Evolutionary conservation across 257 asterid genomes (phyloP), one percentile per base, ranked within the genome.

Genomic region (Coffea eugenioides): DNA sequence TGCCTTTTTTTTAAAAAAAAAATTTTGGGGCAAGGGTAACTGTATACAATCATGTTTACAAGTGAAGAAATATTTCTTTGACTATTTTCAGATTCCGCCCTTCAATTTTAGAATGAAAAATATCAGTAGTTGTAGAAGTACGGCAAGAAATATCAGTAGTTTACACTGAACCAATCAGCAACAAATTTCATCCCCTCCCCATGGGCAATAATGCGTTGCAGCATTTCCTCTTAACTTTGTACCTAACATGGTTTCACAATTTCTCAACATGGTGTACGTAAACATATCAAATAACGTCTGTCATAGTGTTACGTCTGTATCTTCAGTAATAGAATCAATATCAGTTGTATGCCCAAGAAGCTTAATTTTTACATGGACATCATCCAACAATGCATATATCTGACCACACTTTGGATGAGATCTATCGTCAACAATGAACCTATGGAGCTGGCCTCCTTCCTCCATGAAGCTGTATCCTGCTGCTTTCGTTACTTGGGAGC

Each of bases 381-480:
- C 66, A 83, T 87, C 84, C 73, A 91, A 84, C 43, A 85, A 79
- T 45, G 84, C 69, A 78, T 88, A 85, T 80, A 94, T 88, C 83
- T 88, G 84, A 75, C 57, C 74, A 49, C 82, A 83, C 62, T 81
- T 88, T 2, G 88, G 88, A 80, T 94, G 97, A 5, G 88, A 83
- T 84, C 84, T 92, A 76, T 94, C 98, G 80, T 87, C 92, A 9
- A 94, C 97, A 16, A 89, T 73, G 70, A 94, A 94, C 85, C 89
- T 91, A 77, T 92, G 97, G 45, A 92, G 80, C 73, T 73, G 84
- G 41, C 92, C 97, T 79, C 94, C 97, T 84, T 75, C 96, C 84
- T 91, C 98, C 64, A 92, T 89, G 77, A 91, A 88, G 87, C 98
- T 92, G 69, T 92, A 86, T 71, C 97, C 97, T 39, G 97, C 97